Evolutionary conservation across 306 rosid genomes (phyloP).

Genomic region (Malus asiatica): DNA sequence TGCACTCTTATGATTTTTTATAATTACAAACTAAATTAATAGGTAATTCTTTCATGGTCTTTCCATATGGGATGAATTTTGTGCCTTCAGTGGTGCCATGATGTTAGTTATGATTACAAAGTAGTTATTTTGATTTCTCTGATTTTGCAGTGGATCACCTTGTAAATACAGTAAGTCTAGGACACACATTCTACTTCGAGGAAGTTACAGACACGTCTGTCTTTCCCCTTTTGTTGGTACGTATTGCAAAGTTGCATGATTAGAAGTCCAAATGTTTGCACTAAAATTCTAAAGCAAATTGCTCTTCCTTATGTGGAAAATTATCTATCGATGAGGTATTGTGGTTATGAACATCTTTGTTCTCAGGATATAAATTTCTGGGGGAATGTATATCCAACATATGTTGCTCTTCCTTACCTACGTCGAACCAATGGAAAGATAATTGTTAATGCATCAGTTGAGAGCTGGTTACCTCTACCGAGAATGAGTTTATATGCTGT

Average conservation of each 20-base stretch:
- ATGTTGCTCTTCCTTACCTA: constrained; percentile 73
- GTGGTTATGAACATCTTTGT: not conserved
- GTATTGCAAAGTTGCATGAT: not conserved
- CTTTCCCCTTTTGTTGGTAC: constrained; percentile 73
- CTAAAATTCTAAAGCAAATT: not conserved
- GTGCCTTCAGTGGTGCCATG: no score
- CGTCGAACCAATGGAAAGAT: constrained; percentile 65
- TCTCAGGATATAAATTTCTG: constrained; percentile 74
- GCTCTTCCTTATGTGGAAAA: not conserved
- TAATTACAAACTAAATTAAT: no score
- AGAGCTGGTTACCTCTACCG: constrained; percentile 82
- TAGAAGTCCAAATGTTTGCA: not conserved
- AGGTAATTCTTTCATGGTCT: no score
- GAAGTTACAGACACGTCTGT: constrained; percentile 73
- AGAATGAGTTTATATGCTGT: constrained; percentile 87
- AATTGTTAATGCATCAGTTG: constrained; percentile 67
- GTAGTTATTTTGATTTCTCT: not conserved
- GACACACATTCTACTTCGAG: constrained; percentile 81
- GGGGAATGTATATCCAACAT: constrained; percentile 87
- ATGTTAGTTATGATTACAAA: no score
- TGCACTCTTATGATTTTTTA: not conserved
- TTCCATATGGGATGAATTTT: not conserved
- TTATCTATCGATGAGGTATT: not conserved
- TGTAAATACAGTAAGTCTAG: constrained; percentile 79
- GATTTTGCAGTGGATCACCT: constrained; percentile 71